Conservation (phyloP, 2,329 filamentous ascomycete genomes). For the Venturia effusa region DNA sequence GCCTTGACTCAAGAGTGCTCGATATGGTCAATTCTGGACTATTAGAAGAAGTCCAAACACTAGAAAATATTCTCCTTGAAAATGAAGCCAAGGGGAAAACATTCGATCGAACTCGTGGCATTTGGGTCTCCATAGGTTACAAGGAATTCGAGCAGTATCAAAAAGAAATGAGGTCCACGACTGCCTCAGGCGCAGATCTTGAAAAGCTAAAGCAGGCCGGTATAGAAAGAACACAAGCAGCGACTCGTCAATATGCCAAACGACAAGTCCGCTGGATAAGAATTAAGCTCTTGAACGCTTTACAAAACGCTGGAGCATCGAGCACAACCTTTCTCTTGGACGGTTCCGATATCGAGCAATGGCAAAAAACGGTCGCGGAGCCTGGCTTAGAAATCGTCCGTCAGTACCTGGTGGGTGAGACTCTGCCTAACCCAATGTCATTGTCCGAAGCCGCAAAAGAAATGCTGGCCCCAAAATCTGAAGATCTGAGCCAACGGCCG, state of each 20-base stretch:
- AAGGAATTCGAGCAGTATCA: constrained; percentile 79
- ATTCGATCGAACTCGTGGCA: constrained; percentile 68
- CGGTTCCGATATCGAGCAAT: constrained; percentile 56
- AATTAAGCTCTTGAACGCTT: constrained; percentile 63
- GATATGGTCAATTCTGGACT: constrained; percentile 66
- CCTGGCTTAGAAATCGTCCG: constrained; percentile 53
- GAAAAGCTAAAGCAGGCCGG: constrained; percentile 45
- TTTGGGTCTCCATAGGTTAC: constrained; percentile 95
- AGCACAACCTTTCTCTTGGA: constrained; percentile 68
- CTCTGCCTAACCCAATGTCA: constrained; percentile 41
- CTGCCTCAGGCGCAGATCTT: constrained; percentile 28
- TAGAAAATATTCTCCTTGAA: constrained; percentile 38
- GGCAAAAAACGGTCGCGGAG: constrained; percentile 51
- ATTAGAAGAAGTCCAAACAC: constrained; percentile 47
- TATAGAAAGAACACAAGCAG: constrained; percentile 66
- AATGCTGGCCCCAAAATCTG: constrained; percentile 45
- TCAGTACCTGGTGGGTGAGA: constrained; percentile 49
- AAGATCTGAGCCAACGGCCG: constrained; percentile 31
- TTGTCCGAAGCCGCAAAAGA: constrained; percentile 47
- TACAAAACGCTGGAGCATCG: constrained; percentile 44
- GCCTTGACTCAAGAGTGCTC: constrained; percentile 69
- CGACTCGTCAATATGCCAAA: constrained; percentile 79
- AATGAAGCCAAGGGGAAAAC: constrained; percentile 37
- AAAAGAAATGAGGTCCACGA: constrained; percentile 17
- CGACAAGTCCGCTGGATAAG: constrained; percentile 81